phyloP scores from a whole-genome alignment of 495 filamentous ascomycete genomes.

The Glutinoglossum americanum region DNA sequence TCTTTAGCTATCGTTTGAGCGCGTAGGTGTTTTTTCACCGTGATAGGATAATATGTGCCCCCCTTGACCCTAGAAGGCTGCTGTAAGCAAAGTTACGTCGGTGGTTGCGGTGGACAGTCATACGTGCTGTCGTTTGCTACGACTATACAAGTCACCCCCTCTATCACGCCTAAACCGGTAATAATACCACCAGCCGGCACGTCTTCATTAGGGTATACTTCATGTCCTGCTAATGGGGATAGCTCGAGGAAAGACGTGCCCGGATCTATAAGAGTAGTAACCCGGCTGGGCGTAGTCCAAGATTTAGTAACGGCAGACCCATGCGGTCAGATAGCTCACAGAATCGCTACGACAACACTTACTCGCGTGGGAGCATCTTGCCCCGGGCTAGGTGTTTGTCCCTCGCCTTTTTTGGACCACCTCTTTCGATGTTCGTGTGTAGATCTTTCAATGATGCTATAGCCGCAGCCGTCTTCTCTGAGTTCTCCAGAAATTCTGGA shows the following conservation, averaged over 20 bases:
- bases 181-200: slow-evolving; percentile 79
- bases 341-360: slow-evolving; percentile 4
- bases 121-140: slow-evolving; percentile 90
- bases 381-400: slow-evolving; percentile 74
- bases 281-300: slow-evolving; percentile 25
- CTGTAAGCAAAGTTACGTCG: not conserved
- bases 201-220: slow-evolving; percentile 71
- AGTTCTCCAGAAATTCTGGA: slow-evolving; percentile 64
- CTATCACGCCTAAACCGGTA: slow-evolving; percentile 75
- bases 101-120: not conserved
- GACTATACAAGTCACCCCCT: slow-evolving; percentile 82
- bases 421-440: slow-evolving; percentile 46
- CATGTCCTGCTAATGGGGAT: slow-evolving; percentile 67
- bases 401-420: slow-evolving; percentile 63
- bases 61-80: slow-evolving; percentile 51
- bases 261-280: slow-evolving; percentile 71
- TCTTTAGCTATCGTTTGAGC: slow-evolving; percentile 82
- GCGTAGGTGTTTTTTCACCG: slow-evolving; percentile 90
- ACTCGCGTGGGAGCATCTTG: slow-evolving; percentile 88
- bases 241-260: slow-evolving; percentile 84
- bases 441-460: slow-evolving; percentile 41
- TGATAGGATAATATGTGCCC: slow-evolving; percentile 96
- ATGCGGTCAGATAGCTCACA: not conserved
- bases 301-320: not conserved
- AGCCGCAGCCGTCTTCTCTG: slow-evolving; percentile 50